These are phyloP conservation scores for Populus deltoides DNA, from an alignment of 345 rosid species.

Conservation along the genomic window DNA sequence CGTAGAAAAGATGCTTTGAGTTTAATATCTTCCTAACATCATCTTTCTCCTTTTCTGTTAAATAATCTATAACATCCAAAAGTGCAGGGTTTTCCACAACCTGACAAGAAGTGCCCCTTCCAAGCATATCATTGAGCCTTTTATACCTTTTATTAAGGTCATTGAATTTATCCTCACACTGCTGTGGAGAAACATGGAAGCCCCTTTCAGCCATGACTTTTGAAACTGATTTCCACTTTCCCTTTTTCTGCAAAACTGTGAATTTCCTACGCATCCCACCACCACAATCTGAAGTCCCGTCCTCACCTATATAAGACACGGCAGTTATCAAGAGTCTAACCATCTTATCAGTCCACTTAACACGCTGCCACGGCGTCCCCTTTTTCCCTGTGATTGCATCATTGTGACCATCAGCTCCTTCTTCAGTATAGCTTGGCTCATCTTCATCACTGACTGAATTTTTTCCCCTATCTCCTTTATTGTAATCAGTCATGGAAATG, in stretches of 20 bases:
- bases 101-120: slow-evolving; percentile 84
- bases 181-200: slow-evolving; percentile 87
- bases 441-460: slow-evolving; percentile 75
- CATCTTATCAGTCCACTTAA: slow-evolving; percentile 96
- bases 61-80: slow-evolving; percentile 64
- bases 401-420: slow-evolving; percentile 55
- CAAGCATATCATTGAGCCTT: slow-evolving; percentile 89
- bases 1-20: slow-evolving; percentile 88
- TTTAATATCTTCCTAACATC: slow-evolving; percentile 80
- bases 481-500: slow-evolving; percentile 40
- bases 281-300: slow-evolving; percentile 45
- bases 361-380: slow-evolving; percentile 85
- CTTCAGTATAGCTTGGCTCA: slow-evolving; percentile 74
- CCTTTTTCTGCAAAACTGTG: slow-evolving; percentile 76
- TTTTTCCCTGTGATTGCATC: slow-evolving; percentile 54
- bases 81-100: slow-evolving; percentile 88
- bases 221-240: slow-evolving; percentile 88
- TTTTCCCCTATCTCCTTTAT: slow-evolving; percentile 60
- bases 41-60: slow-evolving; percentile 75
- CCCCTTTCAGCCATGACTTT: slow-evolving; percentile 88
- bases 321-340: slow-evolving; percentile 86
- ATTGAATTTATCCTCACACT: slow-evolving; percentile 93
- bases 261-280: slow-evolving; percentile 62
- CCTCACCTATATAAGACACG: slow-evolving; percentile 83
- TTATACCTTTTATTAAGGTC: slow-evolving; percentile 91